Conservation (phyloP, 257 asterid genomes). For the Forsythia suspensa region DNA sequence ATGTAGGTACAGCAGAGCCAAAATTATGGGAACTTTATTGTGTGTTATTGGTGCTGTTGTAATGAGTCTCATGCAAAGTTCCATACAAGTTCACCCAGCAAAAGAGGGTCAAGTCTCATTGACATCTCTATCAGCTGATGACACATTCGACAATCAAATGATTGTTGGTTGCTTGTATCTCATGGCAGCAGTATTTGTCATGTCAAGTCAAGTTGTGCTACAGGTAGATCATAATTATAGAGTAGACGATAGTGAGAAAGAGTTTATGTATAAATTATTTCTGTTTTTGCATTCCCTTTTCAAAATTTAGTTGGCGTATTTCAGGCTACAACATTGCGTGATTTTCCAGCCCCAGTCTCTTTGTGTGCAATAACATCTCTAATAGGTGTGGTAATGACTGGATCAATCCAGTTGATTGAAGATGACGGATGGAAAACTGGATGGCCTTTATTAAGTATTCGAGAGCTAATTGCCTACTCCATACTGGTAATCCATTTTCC, state of each 20-base stretch:
- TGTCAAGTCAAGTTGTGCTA: slow-evolving; percentile 69
- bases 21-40: slow-evolving; percentile 71
- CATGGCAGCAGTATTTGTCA: slow-evolving; percentile 62
- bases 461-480: slow-evolving; percentile 54
- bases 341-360: slow-evolving; percentile 78
- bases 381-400: slow-evolving; percentile 58
- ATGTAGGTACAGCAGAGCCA: slow-evolving; percentile 72
- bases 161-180: slow-evolving; percentile 69
- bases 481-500: slow-evolving; percentile 46
- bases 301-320: not conserved
- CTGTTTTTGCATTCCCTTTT: not conserved
- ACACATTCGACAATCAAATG: slow-evolving; percentile 35
- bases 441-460: slow-evolving; percentile 53
- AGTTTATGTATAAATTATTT: not conserved
- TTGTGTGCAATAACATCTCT: slow-evolving; percentile 70
- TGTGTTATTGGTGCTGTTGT: slow-evolving; percentile 77
- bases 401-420: slow-evolving; percentile 39
- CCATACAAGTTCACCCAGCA: slow-evolving; percentile 10
- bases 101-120: slow-evolving; percentile 14
- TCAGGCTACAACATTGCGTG: slow-evolving; percentile 74
- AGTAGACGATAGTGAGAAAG: not conserved
- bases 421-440: slow-evolving; percentile 44
- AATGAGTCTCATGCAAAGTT: slow-evolving; percentile 78
- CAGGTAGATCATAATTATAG: slow-evolving; percentile 45
- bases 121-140: slow-evolving; percentile 22